These are phyloP conservation scores for Rhizopogon roseolus DNA, from an alignment of 768 basidiomycete species.

Conservation along the genomic window DNA sequence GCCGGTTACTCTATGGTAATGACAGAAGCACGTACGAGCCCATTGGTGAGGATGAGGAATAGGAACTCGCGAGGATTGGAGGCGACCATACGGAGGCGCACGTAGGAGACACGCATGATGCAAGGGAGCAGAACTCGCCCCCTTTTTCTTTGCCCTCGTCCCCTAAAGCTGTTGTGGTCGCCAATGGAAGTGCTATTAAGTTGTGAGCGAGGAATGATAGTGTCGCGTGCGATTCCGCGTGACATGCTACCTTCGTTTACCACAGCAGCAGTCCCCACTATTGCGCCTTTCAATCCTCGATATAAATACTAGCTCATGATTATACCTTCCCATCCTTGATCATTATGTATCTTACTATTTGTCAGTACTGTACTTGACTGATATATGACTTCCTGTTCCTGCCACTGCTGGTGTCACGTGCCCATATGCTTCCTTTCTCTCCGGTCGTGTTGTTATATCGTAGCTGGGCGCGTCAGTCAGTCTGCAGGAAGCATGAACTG, in stretches of 20 bases:
- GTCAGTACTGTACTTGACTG: constrained; percentile 2
- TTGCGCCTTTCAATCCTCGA: constrained; percentile 23
- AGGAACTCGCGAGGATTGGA: constrained; percentile 54
- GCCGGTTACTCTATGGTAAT: constrained; percentile 41
- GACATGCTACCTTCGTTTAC: constrained; percentile 6
- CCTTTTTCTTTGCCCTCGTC: constrained; percentile 10
- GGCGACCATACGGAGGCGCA: constrained; percentile 23
- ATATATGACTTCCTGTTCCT: background rate
- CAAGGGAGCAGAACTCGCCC: constrained; percentile 9
- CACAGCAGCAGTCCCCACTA: constrained; percentile 2
- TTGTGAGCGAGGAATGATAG: constrained; percentile 1
- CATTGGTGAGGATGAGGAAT: constrained; percentile 45
- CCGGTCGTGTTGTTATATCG: background rate
- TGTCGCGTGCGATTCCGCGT: constrained; percentile 3
- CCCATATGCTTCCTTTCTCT: constrained; percentile 21
- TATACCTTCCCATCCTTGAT: constrained; percentile 1
- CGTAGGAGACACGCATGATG: constrained; percentile 16
- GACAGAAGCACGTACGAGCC: constrained; percentile 42
- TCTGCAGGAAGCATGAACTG: constrained; percentile 15
- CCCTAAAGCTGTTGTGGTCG: constrained; percentile 5
- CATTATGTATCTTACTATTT: constrained; percentile 9
- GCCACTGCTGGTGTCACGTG: constrained; percentile 10
- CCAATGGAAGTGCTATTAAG: constrained; percentile 7
- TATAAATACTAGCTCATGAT: constrained; percentile 1
- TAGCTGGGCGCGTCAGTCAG: constrained; percentile 10